A percentile compares a stretch with the other conserved stretches of the same genome.
Evolutionary conservation across 106 monocot genomes (phyloP).

Genomic region (Platanthera guangdongensis): DNA sequence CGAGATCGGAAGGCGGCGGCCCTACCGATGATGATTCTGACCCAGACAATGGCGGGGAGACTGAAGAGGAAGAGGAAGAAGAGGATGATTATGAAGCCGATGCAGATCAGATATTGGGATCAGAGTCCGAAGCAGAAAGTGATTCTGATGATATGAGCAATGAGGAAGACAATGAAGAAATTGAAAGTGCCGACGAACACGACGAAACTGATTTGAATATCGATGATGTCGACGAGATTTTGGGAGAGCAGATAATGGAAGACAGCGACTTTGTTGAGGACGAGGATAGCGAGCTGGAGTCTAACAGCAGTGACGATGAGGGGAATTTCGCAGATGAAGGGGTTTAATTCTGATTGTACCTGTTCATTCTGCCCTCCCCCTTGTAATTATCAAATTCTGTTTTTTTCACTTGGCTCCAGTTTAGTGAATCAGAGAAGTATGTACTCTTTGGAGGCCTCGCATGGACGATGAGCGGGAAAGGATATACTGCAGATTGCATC

Average conservation of each 20-base stretch:
- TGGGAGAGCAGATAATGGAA: slow-evolving; percentile 40
- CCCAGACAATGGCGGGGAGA: slow-evolving; percentile 74
- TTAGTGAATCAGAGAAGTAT: no score
- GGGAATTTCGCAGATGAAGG: no score
- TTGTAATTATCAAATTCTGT: no score
- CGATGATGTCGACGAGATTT: slow-evolving; percentile 32
- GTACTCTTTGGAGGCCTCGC: no score
- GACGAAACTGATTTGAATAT: slow-evolving; percentile 38
- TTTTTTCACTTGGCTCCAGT: no score
- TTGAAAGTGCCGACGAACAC: slow-evolving; percentile 46
- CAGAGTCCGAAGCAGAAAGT: slow-evolving; percentile 38
- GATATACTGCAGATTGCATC: no score
- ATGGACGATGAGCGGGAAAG: no score
- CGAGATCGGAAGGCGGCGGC: slow-evolving; percentile 69
- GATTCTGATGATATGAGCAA: slow-evolving; percentile 48
- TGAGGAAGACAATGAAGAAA: slow-evolving; percentile 51
- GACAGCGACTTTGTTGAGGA: slow-evolving; percentile 53
- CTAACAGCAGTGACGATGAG: slow-evolving; percentile 64
- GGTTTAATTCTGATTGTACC: no score
- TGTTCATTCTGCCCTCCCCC: no score
- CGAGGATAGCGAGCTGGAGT: slow-evolving; percentile 58
- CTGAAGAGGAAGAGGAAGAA: slow-evolving; percentile 76
- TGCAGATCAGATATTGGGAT: slow-evolving; percentile 33
- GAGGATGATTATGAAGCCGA: slow-evolving; percentile 60
- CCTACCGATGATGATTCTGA: slow-evolving; percentile 95